Percentiles rank a stretch among this genome's conserved stretches.
Evolutionary conservation across 495 filamentous ascomycete species (phyloP).

Genomic region (Aspergillus homomorphus): DNA sequence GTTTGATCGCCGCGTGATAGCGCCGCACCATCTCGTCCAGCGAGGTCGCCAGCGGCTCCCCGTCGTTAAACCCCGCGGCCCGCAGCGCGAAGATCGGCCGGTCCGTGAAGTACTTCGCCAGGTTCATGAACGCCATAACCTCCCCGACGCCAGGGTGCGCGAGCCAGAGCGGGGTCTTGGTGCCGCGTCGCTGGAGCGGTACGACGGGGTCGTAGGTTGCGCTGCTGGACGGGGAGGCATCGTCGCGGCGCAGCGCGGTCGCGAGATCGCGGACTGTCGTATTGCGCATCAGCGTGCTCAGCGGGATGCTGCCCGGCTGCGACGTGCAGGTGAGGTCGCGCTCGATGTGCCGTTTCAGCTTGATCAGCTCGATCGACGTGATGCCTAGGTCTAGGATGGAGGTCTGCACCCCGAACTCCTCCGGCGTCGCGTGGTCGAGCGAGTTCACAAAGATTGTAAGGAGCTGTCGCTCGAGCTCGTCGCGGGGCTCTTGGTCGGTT

Average conservation of each 20-base stretch:
- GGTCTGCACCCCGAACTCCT: conserved; percentile 27
- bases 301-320: conserved; percentile 23
- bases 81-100: conserved; percentile 53
- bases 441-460: conserved; percentile 19
- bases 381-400: conserved; percentile 42
- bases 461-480: conserved; percentile 7
- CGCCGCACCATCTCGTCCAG: conserved; percentile 32
- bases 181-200: conserved; percentile 34
- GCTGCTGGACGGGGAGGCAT: conserved; percentile 12
- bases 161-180: conserved; percentile 51
- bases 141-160: conserved; percentile 56
- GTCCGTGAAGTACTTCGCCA: conserved; percentile 43
- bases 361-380: conserved; percentile 45
- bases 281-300: conserved; percentile 36
- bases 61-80: conserved; percentile 46
- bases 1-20: conserved; percentile 42
- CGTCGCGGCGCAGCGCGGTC: conserved; percentile 27
- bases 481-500: conserved; percentile 13
- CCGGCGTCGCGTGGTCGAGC: conserved; percentile 13
- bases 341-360: conserved; percentile 19
- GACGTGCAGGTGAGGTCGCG: conserved; percentile 13
- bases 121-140: conserved; percentile 50
- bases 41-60: conserved; percentile 29
- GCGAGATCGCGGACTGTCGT: conserved; percentile 35
- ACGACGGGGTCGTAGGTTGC: conserved; percentile 48